Evolutionary conservation across 2,329 filamentous ascomycete species (phyloP), one percentile per base, ranked within the genome.

Genomic region (Lizonia empirigonia): DNA sequence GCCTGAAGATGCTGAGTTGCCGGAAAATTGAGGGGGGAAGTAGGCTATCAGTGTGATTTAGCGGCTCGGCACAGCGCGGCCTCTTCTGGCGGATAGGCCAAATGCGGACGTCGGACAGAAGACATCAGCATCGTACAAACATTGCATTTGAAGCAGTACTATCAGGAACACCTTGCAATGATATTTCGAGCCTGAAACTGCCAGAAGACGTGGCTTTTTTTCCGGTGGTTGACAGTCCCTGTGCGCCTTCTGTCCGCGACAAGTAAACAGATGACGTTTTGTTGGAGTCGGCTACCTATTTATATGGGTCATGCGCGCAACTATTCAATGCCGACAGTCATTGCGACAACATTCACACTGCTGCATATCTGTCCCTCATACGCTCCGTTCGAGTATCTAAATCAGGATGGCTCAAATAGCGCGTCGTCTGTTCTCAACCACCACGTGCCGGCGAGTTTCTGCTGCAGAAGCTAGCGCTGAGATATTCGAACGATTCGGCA

Each of bases 391-490:
- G 9, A 7, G 13, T 24, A 2, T 40, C 34, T 23, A 39, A 23
- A 8, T 13, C 12, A 44, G 12, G 10, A 68, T 68, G 65, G 35
- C 58, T 7, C n/a, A 53, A 12, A 15, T 63, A 16, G 32, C 55
- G 20, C 62, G 60, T 9, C 62, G 63, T 32, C 50, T 67, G 20
- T 58, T 67, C 35, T 58, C 56, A 8, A 56, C 62, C 13, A 53
- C 61, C 3, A 20, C 50, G 3, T 50, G 37, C 12, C 50, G 32
- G 5, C 50, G 30, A 7, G 50, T 65, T n/a, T 70, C 68, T 18
- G 69, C 64, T 22, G 44, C 53, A 9, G 63, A 67, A 54, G 68
- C 67, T 29, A 68, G 68, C 44, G 39, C 50, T 24, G 68, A 72
- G 46, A 59, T 72, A 13, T 59, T 70, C 29, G 50, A 63, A 8